Percentiles rank a stretch among this genome's conserved stretches.
Conservation (phyloP, 768 basidiomycete species). For the Cystobasidiopsis lactophilus region DNA sequence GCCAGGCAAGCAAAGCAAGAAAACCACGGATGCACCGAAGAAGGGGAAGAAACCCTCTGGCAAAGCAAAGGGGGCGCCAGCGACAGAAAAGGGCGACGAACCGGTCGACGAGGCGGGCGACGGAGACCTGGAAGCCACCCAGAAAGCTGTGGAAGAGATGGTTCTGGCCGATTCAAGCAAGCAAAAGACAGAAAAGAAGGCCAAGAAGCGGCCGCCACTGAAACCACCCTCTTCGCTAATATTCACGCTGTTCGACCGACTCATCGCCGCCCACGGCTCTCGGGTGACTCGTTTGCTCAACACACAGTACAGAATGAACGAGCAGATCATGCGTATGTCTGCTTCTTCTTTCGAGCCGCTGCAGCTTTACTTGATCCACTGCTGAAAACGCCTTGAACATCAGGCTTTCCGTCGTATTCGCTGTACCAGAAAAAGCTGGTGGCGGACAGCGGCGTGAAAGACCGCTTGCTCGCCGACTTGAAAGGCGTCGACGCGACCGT, state of each 20-base stretch:
- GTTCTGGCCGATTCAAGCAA: too few species aligned
- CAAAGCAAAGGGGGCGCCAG: constrained; percentile 2
- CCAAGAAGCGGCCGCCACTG: neutral
- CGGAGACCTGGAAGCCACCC: too few species aligned
- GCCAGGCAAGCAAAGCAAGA: constrained; percentile 15
- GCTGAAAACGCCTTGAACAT: too few species aligned
- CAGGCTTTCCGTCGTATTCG: constrained; percentile 11
- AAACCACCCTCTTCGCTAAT: constrained; percentile 33
- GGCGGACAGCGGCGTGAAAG: constrained; percentile 1
- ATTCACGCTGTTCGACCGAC: constrained; percentile 72
- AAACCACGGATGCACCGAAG: constrained; percentile 13
- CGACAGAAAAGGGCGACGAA: too few species aligned
- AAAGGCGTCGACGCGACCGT: constrained; percentile 35
- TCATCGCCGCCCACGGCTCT: constrained; percentile 68
- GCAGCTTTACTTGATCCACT: too few species aligned
- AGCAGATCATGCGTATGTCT: constrained; percentile 20
- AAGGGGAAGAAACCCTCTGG: neutral
- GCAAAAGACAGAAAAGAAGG: too few species aligned
- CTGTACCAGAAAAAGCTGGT: constrained; percentile 14
- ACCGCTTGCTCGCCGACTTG: constrained; percentile 29
- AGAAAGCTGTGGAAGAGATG: too few species aligned
- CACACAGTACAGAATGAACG: constrained; percentile 45
- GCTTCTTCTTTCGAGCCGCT: too few species aligned
- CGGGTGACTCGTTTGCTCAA: constrained; percentile 67
- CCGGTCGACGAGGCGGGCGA: too few species aligned